A percentile compares a stretch with the other conserved stretches of the same genome.
These are phyloP conservation scores for Gaertneriomyces sp. DNA, from an alignment of 192 early-diverging fungal species.

Conservation along the genomic window DNA sequence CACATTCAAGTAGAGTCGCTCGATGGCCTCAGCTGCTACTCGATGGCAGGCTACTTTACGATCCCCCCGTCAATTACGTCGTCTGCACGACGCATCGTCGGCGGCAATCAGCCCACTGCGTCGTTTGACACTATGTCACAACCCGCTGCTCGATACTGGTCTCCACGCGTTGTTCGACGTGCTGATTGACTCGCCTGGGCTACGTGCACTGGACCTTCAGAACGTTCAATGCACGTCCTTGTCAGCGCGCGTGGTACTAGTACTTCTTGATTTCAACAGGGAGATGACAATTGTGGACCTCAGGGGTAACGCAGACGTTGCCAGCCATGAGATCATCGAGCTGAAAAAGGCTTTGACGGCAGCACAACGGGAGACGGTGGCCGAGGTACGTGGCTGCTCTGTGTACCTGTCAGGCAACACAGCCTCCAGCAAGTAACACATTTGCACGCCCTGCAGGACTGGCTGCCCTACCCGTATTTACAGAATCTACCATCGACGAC, in stretches of 20 bases:
- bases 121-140: conserved; percentile 35
- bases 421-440: background rate
- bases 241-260: conserved; percentile 35
- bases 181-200: conserved; percentile 37
- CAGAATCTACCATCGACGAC: background rate
- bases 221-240: conserved; percentile 32
- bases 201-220: conserved; percentile 38
- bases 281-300: conserved; percentile 41
- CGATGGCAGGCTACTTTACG: no score
- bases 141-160: conserved; percentile 32
- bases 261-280: conserved; percentile 32
- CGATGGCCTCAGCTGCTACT: no score
- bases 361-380: background rate
- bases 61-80: no score
- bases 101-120: conserved; percentile 4
- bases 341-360: no score
- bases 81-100: no score
- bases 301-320: conserved; percentile 31
- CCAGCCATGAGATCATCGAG: background rate
- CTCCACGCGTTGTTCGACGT: conserved; percentile 33
- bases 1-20: no score
- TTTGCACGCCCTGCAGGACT: background rate
- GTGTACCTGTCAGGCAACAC: background rate
- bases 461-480: background rate
- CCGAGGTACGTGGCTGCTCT: background rate